Evolutionary conservation across 2,329 filamentous ascomycete species (phyloP).

Genomic region (Botrytis galanthina): DNA sequence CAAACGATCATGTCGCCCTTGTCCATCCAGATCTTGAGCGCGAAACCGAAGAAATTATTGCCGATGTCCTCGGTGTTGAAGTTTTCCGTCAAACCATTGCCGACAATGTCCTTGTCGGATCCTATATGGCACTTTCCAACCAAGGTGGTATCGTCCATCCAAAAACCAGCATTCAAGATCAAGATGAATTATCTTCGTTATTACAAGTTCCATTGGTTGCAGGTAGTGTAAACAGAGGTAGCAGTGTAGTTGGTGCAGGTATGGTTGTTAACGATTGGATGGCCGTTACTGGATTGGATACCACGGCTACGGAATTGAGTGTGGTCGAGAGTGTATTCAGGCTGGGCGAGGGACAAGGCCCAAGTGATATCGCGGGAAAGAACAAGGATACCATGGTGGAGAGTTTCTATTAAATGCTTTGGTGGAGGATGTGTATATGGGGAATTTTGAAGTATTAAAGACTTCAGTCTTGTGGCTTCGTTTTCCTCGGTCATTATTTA

Average conservation of each 20-base stretch:
- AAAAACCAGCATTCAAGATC: constrained; percentile 94
- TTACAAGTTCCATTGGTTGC: constrained; percentile 95
- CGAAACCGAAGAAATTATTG: constrained; percentile 97
- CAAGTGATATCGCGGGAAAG: constrained; percentile 73
- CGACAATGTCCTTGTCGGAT: constrained; percentile 93
- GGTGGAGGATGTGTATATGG: constrained; percentile 13
- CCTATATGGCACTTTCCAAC: constrained; percentile 95
- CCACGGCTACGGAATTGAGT: constrained; percentile 94
- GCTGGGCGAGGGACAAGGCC: constrained; percentile 80
- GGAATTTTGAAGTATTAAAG: background rate
- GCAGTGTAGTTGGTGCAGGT: constrained; percentile 89
- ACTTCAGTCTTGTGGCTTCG: background rate
- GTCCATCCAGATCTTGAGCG: constrained; percentile 95
- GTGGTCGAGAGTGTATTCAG: constrained; percentile 96
- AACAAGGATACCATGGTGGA: constrained; percentile 99
- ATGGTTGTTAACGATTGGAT: constrained; percentile 99
- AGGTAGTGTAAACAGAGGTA: constrained; percentile 89
- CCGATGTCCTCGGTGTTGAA: constrained; percentile 86
- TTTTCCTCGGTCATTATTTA: background rate
- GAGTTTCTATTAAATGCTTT: constrained; percentile 80
- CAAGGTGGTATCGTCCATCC: constrained; percentile 96
- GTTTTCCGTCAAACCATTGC: constrained; percentile 93
- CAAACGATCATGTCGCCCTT: constrained; percentile 94
- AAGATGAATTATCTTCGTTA: constrained; percentile 92
- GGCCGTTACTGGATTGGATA: constrained; percentile 89